Evolutionary conservation across 257 asterid genomes (phyloP), one percentile per base, ranked within the genome.

Genomic region (Thymus quinquecostatus): DNA sequence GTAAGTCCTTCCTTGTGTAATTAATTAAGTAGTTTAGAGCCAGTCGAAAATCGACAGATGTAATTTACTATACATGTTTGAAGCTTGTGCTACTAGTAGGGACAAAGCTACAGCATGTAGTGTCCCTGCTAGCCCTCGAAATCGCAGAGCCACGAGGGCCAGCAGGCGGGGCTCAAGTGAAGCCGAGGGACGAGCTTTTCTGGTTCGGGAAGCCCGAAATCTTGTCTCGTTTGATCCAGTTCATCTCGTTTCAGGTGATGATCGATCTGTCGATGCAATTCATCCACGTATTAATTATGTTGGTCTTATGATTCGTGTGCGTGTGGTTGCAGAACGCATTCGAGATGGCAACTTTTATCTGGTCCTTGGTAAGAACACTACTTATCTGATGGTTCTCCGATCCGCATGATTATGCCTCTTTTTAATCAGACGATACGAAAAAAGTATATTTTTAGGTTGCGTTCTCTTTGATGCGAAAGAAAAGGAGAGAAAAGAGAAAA

Each of bases 341-440:
- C 75, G 98, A 93, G 86, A 89, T 93, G 98, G 98, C 96, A 48
- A 89, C 97, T 6, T 93, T 90, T 74, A 80, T 89, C 71, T 93
- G 98, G 97, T 88, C 92, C 72, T 73, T 87, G 95, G 98, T 93
- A 84, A 79, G 89, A 21, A 1, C 10, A 4, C 38, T 8, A 53
- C 10, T 6, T 14, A 5, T 5, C 28, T 38, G 1, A 4, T 21
- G 21, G 21, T 21, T 21, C 21, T 21, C 21, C 21, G 21, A 21
- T 21, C 21, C 21, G 21, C 21, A 21, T 21, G 21, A 21, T 21
- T 21, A 21, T 21, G 21, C 21, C 21, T 21, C 21, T 21, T 21
- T 21, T 21, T 21, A 21, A 21, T 21, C 21, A 38, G 44, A 38
- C 6, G 5, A 38, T 2, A 38, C 44, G 44, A 38, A 38, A 38